Conservation (phyloP, 2,329 filamentous ascomycete species). For the Neofusicoccum cordaticola region DNA sequence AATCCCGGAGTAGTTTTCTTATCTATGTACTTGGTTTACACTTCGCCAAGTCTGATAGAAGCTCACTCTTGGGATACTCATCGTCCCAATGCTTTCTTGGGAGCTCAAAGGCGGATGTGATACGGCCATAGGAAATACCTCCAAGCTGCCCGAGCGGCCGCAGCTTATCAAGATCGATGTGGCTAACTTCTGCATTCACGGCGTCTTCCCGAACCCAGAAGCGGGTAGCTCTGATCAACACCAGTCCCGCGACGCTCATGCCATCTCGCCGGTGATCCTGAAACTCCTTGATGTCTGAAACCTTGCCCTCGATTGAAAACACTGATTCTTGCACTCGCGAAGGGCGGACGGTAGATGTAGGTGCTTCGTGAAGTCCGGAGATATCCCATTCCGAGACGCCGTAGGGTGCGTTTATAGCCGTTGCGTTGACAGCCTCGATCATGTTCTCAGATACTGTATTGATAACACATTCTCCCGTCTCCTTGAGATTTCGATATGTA, state of each 20-base stretch:
- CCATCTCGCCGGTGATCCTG: constrained; percentile 55
- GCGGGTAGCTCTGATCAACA: constrained; percentile 71
- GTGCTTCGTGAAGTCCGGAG: constrained; percentile 67
- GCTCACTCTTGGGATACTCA: background rate
- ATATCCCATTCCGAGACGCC: constrained; percentile 73
- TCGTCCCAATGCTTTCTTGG: constrained; percentile 14
- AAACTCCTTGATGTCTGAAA: constrained; percentile 70
- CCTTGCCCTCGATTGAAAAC: constrained; percentile 71
- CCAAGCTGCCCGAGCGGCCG: constrained; percentile 72
- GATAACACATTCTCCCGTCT: constrained; percentile 46
- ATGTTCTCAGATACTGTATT: constrained; percentile 81
- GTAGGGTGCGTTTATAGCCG: constrained; percentile 70
- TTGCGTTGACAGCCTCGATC: constrained; percentile 76
- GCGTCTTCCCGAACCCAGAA: constrained; percentile 88
- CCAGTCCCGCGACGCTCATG: constrained; percentile 57
- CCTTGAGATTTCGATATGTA: constrained; percentile 23
- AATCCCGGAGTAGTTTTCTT: too few species aligned
- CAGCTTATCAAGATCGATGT: constrained; percentile 68
- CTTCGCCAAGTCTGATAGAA: background rate
- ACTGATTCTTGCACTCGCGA: constrained; percentile 74
- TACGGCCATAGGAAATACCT: constrained; percentile 70
- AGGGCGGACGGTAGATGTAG: constrained; percentile 60
- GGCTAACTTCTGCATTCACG: constrained; percentile 67
- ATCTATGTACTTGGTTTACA: too few species aligned
- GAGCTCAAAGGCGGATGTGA: constrained; percentile 20